These are phyloP conservation scores for Colletotrichum kahawae DNA, from an alignment of 2,329 filamentous ascomycete genomes.

Conservation along the genomic window DNA sequence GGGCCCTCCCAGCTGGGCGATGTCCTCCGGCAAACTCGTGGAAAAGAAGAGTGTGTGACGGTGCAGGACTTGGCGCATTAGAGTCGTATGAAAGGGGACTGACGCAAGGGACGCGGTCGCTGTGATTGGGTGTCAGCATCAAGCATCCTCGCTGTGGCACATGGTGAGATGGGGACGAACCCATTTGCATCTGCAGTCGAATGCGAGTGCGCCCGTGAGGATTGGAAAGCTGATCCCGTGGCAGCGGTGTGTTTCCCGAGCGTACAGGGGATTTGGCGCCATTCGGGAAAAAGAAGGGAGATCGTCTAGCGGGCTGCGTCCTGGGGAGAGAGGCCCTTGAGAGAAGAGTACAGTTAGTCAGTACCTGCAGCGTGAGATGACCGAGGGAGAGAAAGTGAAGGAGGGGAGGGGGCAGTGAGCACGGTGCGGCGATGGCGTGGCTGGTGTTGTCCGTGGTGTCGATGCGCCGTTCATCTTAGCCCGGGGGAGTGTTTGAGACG, in stretches of 20 bases:
- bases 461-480: background rate
- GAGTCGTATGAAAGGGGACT: conserved; percentile 6
- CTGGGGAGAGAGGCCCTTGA: background rate
- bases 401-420: background rate
- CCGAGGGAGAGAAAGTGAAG: background rate
- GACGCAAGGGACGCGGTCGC: conserved; percentile 10
- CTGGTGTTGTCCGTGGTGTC: background rate
- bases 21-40: background rate
- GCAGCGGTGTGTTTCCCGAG: background rate
- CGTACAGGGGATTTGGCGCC: background rate
- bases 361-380: background rate
- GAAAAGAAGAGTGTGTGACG: background rate
- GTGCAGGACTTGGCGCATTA: conserved; percentile 7
- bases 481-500: background rate
- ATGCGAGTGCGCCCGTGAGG: background rate
- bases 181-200: background rate
- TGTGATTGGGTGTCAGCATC: conserved; percentile 7
- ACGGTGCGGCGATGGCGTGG: conserved; percentile 11
- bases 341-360: background rate
- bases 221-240: background rate
- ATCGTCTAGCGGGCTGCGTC: background rate
- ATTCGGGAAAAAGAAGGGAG: background rate
- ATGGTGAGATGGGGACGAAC: background rate
- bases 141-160: background rate
- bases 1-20: background rate